Evolutionary conservation across 2,329 filamentous ascomycete genomes (phyloP).

Genomic region (Cordyceps farinosa): DNA sequence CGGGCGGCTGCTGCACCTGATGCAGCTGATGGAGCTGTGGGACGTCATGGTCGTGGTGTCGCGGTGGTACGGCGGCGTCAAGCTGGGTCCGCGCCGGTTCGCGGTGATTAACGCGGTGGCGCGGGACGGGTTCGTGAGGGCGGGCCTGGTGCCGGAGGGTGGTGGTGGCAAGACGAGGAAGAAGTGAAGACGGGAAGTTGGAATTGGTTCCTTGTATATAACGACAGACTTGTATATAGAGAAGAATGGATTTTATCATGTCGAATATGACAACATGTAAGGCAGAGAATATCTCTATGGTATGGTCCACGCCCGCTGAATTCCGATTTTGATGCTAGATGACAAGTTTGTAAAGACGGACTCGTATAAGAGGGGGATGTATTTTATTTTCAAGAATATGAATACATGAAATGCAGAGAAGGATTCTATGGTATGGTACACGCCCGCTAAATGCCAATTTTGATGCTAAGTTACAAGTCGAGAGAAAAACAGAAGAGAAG

Average conservation of each 20-base stretch:
- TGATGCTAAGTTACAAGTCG: neutral
- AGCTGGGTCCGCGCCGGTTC: constrained; percentile 85
- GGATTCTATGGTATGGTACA: constrained; percentile 25
- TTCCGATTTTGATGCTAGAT: too few species aligned
- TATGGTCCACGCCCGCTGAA: too few species aligned
- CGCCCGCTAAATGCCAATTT: neutral
- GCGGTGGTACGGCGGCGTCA: constrained; percentile 90
- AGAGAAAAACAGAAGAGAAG: neutral
- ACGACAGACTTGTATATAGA: too few species aligned
- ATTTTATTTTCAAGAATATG: neutral
- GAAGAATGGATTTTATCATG: too few species aligned
- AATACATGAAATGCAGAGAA: neutral
- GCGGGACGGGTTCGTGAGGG: constrained; percentile 76
- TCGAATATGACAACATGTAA: too few species aligned
- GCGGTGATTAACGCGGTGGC: constrained; percentile 84
- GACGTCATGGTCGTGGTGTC: constrained; percentile 89
- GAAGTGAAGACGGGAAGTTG: constrained; percentile 27
- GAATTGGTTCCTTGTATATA: neutral
- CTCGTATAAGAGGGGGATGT: neutral
- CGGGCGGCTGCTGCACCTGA: constrained; percentile 75
- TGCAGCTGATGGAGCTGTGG: constrained; percentile 95
- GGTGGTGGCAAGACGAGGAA: constrained; percentile 42
- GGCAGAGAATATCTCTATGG: too few species aligned
- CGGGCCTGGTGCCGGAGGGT: constrained; percentile 61
- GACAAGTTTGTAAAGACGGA: too few species aligned